Evolutionary conservation across 768 basidiomycete genomes (phyloP).

Genomic region (Serendipita sp.): DNA sequence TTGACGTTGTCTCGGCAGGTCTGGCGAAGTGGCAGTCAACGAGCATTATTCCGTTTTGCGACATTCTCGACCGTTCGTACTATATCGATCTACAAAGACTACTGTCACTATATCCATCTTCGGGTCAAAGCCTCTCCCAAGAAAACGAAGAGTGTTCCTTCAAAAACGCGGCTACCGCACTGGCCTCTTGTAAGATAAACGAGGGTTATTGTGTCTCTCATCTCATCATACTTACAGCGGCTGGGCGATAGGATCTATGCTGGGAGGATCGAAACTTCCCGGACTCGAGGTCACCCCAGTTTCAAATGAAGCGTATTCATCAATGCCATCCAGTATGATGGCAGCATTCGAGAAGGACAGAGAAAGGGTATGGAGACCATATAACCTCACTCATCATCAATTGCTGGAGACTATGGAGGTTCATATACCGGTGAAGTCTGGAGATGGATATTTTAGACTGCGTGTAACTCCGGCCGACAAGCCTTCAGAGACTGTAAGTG

Average conservation of each 20-base stretch:
- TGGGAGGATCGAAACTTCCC: conserved; percentile 11
- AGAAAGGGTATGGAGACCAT: conserved; percentile 1
- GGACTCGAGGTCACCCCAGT: conserved; percentile 11
- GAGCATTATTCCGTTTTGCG: conserved; percentile 9
- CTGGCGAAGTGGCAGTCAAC: conserved; percentile 5
- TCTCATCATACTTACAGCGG: conserved; percentile 6
- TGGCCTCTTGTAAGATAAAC: conserved; percentile 8
- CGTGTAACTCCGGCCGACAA: conserved; percentile 8
- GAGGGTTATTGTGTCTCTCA: neutral
- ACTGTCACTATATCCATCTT: conserved; percentile 9
- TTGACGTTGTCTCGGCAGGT: conserved; percentile 2
- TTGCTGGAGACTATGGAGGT: conserved; percentile 9
- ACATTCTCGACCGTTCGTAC: conserved; percentile 11
- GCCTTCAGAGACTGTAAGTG: neutral
- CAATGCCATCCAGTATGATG: conserved; percentile 3
- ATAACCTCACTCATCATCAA: neutral
- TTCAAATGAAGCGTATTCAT: neutral
- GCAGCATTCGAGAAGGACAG: conserved; percentile 5
- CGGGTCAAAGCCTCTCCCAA: conserved; percentile 8
- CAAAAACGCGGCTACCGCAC: conserved; percentile 11
- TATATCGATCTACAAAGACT: conserved; percentile 10
- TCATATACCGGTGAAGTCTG: conserved; percentile 11
- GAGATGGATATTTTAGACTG: conserved; percentile 12
- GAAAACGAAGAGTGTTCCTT: conserved; percentile 10
- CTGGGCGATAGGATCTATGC: conserved; percentile 8